Base-by-base conservation (phyloP, 2,329 filamentous ascomycete species). In the Arthrobotrys pseudoclavata region DNA sequence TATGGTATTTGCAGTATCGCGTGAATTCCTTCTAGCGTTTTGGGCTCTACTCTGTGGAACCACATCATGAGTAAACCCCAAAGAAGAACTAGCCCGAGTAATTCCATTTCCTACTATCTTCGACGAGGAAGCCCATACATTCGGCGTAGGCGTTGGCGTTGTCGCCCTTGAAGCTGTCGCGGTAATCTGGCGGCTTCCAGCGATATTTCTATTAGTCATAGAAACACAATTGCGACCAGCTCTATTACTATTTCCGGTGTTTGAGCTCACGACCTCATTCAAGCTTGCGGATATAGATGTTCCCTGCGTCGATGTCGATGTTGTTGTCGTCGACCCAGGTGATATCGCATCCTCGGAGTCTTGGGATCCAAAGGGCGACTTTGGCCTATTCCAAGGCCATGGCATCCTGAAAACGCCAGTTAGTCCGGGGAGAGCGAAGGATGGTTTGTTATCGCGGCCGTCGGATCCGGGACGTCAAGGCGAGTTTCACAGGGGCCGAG, bases 351-450 rank as follows among this genome's bases (percentile, higher is more conserved):
- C 72, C 34, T 60, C 55, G 45, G 52, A 60, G 29, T 69, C 64
- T 37, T 47, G 13, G 50, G 61, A 69, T 45, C 64, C 71, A 40
- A 48, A 61, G 66, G 72, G 72, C 61, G 72, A 76, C 72, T 76
- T 76, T 70, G 72, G 72, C 72, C 72, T 76, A 37, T 47, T 76
- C 72, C 72, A 76, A 64, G 72, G 72, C 72, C 72, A 76, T 76
- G 72, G 72, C 72, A 76, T 76, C 61, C 47, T 76, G 72, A 70
- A 61, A 34, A 64, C 42, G 48, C 67, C 72, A 60, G 55, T 34
- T 66, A 66, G 64, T 50, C 18, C 66, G 24, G 48, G 42, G 50
- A 57, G 63, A 60, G 66, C n/a, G 50, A 66, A 40, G 20, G 50
- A 34, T 9, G 24, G 26, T 70, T 61, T 18, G 48, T 53, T 76